Conservation (phyloP, 306 rosid species). For the Gynostemma pentaphyllum region DNA sequence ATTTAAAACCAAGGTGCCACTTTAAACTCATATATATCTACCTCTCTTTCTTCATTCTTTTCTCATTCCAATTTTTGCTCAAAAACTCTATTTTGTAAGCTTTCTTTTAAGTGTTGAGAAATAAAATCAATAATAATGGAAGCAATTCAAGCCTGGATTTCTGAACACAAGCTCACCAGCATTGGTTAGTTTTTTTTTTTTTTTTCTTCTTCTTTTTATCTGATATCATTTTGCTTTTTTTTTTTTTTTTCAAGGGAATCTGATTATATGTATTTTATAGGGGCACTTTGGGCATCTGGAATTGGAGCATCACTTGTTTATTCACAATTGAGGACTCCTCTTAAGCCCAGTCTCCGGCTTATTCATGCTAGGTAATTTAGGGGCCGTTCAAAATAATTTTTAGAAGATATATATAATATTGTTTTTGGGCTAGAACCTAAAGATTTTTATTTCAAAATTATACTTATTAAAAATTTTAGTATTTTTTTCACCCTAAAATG, state of each 20-base stretch:
- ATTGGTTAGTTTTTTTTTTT: slow-evolving; percentile 29
- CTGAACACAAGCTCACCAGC: slow-evolving; percentile 62
- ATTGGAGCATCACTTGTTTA: slow-evolving; percentile 59
- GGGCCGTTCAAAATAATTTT: too few species aligned
- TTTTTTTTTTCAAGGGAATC: background rate
- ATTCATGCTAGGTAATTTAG: slow-evolving; percentile 85
- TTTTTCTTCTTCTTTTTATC: background rate
- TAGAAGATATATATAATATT: too few species aligned
- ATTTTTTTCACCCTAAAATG: too few species aligned
- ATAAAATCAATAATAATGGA: slow-evolving; percentile 29
- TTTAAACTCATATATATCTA: background rate
- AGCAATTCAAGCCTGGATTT: slow-evolving; percentile 59
- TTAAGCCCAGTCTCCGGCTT: slow-evolving; percentile 79
- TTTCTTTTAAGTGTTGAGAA: background rate
- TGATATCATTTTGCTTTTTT: background rate
- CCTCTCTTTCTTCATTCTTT: background rate
- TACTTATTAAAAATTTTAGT: too few species aligned
- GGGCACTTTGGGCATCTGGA: slow-evolving; percentile 68
- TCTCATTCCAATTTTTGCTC: background rate
- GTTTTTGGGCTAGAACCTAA: too few species aligned
- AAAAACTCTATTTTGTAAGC: background rate
- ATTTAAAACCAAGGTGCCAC: background rate
- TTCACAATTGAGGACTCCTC: slow-evolving; percentile 33
- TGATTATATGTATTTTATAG: slow-evolving; percentile 15
- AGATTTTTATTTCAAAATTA: too few species aligned